phyloP scores from a whole-genome alignment of 2,329 filamentous ascomycete species.

The Cytospora piceae region DNA sequence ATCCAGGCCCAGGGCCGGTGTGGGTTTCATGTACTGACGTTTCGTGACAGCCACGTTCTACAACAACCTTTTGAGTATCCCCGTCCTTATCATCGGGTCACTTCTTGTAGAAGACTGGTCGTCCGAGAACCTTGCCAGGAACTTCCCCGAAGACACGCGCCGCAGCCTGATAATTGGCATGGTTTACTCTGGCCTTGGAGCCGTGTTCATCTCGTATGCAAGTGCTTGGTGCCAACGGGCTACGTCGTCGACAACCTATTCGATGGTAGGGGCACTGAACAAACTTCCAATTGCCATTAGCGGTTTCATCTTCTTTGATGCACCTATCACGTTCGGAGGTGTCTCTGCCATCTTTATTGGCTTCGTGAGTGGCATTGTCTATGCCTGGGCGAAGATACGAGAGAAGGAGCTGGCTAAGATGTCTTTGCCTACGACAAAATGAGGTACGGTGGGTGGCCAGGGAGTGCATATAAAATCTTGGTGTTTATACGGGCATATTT shows the following conservation, averaged over 20 bases:
- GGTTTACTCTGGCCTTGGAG: slow-evolving; percentile 88
- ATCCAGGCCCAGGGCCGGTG: neutral
- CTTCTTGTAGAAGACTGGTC: slow-evolving; percentile 93
- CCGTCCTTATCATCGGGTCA: slow-evolving; percentile 81
- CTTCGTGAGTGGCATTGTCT: slow-evolving; percentile 90
- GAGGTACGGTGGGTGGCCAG: slow-evolving; percentile 30
- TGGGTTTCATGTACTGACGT: slow-evolving; percentile 38
- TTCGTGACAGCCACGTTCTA: slow-evolving; percentile 86
- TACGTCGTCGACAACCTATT: slow-evolving; percentile 98
- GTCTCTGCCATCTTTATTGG: slow-evolving; percentile 89
- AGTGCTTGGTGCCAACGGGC: slow-evolving; percentile 98
- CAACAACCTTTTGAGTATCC: slow-evolving; percentile 97
- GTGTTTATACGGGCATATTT: neutral
- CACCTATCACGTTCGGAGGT: slow-evolving; percentile 88
- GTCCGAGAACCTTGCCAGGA: slow-evolving; percentile 74
- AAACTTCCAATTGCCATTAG: slow-evolving; percentile 95
- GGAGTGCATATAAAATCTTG: neutral
- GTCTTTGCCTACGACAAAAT: slow-evolving; percentile 67
- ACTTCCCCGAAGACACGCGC: slow-evolving; percentile 83
- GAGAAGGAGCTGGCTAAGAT: slow-evolving; percentile 70
- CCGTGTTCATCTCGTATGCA: slow-evolving; percentile 97
- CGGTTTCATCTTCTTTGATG: slow-evolving; percentile 92
- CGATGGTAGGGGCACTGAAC: slow-evolving; percentile 97
- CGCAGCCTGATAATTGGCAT: slow-evolving; percentile 84
- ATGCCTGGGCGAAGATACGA: slow-evolving; percentile 82